Base-by-base conservation (phyloP, 345 rosid genomes). In the Angophora floribunda region DNA sequence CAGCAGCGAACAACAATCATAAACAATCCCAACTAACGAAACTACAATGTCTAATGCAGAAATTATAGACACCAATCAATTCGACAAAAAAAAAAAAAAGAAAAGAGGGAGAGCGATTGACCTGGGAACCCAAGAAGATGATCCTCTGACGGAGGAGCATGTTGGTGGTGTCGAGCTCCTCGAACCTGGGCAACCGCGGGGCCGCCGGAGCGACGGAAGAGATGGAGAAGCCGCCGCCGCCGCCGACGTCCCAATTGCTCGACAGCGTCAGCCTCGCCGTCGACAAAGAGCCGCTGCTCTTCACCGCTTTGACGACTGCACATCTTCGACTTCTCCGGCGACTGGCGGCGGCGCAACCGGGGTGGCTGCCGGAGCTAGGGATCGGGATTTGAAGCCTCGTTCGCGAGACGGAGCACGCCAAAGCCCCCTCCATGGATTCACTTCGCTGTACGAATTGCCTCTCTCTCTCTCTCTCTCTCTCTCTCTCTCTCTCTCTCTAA, bases 81-180 rank as follows among this genome's bases (percentile, higher is more conserved):
- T 50, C 21, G 57, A 16, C 6, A 5, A 13, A 65, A 21, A 13
- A 50, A 9, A 50, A n/a, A 24, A 47, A 41, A 14, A 19, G 78
- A 6, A 26, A 11, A 21, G 51, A 41, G 17, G 10, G 32, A 36
- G 87, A 19, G 16, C 61, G 26, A 63, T 10, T n/a, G 88, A 97
- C 98, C 96, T 94, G 96, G 87, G 98, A 93, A 89, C 98, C 98
- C 88, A 97, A 86, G 87, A 96, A 96, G 92, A 97, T 92, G 90
- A 96, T 95, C 91, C 98, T 94, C 90, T 96, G 99, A 88, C 99
- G 97, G 59, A 97, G 99, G 85, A 97, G 96, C 98, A 96, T 95
- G 93, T 94, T 95, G 85, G 98, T 95, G 79, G 95, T 93, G 79
- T 97, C 98, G 55, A 96, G 95, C 87, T 97, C 99, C 89, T 96